Evolutionary conservation across 1,139 yeast species (phyloP), one percentile per base, ranked within the genome.

Genomic region (Entelexis paramagnoliae): DNA sequence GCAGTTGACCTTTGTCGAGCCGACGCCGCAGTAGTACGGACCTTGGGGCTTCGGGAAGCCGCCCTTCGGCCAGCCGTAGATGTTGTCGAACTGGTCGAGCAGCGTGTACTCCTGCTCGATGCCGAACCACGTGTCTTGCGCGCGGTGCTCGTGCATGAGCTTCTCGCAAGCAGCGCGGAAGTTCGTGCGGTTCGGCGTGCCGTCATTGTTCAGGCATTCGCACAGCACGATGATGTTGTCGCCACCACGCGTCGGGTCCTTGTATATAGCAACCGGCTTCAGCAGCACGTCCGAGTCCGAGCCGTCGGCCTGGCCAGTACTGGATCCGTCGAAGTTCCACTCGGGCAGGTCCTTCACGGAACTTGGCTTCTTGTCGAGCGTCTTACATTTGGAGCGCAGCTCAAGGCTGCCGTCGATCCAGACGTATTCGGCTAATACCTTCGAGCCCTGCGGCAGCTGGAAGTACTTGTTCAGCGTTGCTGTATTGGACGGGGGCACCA

Each of bases 31-130:
- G 82, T 91, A 91, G 83, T 89, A 91, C 58, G 98, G 98, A 63
- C 98, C 98, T 76, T 91, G 98, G 61, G 98, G 98, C 62, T 96
- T 98, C 68, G 98, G 98, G 91, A 79, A 91, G 58, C 98, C 98
- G 65, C 97, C 97, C 77, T 85, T 81, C 72, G 98, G 98, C 98
- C 98, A 91, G 63, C 96, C 97, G 72, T 88, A 91, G 56, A 85
- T 91, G 64, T 83, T 75, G 70, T 86, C 95, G 66, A 71, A 83
- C 71, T 85, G 83, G 72, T 91, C 98, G 67, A 91, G 85, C 68
- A 91, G 75, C 60, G 98, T 91, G 77, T 91, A 91, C 73, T 91
- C 98, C 77, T 91, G 98, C 76, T 91, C 98, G 66, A 91, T 79
- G 72, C 98, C 98, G 65, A 91, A 91, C 98, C 98, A 91, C 65